Base-by-base conservation (phyloP, 805 yeast species). In the Teunomyces barrocoloradensis region DNA sequence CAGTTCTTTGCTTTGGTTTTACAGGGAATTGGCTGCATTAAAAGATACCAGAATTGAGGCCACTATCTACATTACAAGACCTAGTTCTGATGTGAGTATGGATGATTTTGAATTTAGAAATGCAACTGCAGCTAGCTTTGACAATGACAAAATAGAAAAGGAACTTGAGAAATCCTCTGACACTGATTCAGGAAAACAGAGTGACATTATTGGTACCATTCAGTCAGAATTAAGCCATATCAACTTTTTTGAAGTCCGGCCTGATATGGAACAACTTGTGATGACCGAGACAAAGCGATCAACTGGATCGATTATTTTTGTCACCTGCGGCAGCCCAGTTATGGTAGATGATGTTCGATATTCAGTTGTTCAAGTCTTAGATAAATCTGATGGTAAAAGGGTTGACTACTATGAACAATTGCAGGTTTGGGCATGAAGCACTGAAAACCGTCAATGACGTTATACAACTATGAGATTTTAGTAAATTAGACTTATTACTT, bases 401-500 rank as follows among this genome's bases (percentile, higher is more conserved):
- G 78, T 86, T 17, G 90, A 84, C 51, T 82, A 82, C 56, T 82
- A 73, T 59, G 95, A 88, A 59, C 91, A 86, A 59, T 74, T 84
- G 39, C 89, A 85, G 65, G 72, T 77, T 11, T 87, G 95, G 94
- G 68, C 74, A 25, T 25, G 7, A 25, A 9, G 27, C 10, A 25
- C 7, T 25, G 7, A 7, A 25, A 25, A 7, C 27, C 11, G 27
- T 25, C 11, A 6, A 25, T 9, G 27, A 25, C 27, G 11, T 25
- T 9, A 25, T 10, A 7, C 27, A 25, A 7, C 27, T 3, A 6
- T 6, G 27, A 25, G 11, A 25, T 7, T 6, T 25, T 25, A 25
- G 27, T 25, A 9, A 6, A 25, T 25, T 25, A 25, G 27, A 18
- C 10, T 7, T 6, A 23, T 21, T 21, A 6, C 27, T 25, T 25